Evolutionary conservation across 805 yeast genomes (phyloP).

Genomic region (Candida boidinii): DNA sequence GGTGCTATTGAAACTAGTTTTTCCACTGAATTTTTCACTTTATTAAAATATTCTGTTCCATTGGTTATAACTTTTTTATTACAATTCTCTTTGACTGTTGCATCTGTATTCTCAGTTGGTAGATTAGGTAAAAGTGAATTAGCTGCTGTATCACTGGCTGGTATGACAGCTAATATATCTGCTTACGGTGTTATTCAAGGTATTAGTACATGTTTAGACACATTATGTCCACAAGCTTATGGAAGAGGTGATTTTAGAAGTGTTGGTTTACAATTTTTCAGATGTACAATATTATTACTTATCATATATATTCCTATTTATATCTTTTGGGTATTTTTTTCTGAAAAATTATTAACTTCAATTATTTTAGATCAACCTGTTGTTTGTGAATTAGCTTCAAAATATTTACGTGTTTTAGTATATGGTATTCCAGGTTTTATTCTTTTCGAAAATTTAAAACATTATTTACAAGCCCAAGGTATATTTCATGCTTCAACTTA

Average conservation of each 20-base stretch:
- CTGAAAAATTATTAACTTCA: slow-evolving; percentile 36
- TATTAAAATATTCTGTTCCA: slow-evolving; percentile 41
- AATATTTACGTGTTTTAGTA: slow-evolving; percentile 45
- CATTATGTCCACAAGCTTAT: slow-evolving; percentile 70
- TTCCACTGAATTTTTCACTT: slow-evolving; percentile 28
- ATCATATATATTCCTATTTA: slow-evolving; percentile 47
- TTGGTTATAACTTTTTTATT: slow-evolving; percentile 57
- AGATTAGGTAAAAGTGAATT: slow-evolving; percentile 61
- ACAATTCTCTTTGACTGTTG: slow-evolving; percentile 67
- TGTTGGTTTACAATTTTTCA: slow-evolving; percentile 62
- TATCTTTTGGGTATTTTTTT: slow-evolving; percentile 50
- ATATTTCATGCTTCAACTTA: slow-evolving; percentile 75
- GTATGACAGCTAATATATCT: slow-evolving; percentile 72
- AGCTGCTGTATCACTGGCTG: slow-evolving; percentile 68
- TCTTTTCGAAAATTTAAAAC: slow-evolving; percentile 59
- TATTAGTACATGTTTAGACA: slow-evolving; percentile 69
- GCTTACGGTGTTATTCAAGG: slow-evolving; percentile 74
- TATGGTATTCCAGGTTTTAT: slow-evolving; percentile 68
- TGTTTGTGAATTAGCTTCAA: slow-evolving; percentile 45
- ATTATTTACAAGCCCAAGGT: slow-evolving; percentile 70
- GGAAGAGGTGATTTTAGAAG: slow-evolving; percentile 56
- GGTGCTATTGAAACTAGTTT: slow-evolving; percentile 37
- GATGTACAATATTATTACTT: slow-evolving; percentile 53
- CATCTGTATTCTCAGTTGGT: slow-evolving; percentile 72
- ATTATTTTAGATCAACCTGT: slow-evolving; percentile 33